Base-by-base conservation (phyloP, 106 monocot species). In the Acanthochlamys bracteata region DNA sequence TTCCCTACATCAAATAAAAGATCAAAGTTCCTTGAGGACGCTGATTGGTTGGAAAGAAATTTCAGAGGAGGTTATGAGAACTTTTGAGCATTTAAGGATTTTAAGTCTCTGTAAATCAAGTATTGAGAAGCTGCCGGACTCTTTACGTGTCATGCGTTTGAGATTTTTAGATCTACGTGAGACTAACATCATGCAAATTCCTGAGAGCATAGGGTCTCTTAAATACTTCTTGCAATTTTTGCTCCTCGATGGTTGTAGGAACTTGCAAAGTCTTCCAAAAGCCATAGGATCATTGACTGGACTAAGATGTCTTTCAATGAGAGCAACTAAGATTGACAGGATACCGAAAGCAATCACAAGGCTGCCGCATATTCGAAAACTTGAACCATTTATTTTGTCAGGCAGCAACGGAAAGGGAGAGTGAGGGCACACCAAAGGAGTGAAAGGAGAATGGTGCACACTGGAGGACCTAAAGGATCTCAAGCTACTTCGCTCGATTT, bases 141-240 rank as follows among this genome's bases (percentile, higher is more conserved):
- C 74, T 0, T 22, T 74, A 21, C 54, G 70, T 24, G 62, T 77
- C 20, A 17, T 64, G 51, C 77, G 70, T 64, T 51, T 77, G 65
- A 73, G 77, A 25, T 74, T 62, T 17, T 10, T 49, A 49, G 17
- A 49, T 9, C 2, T 49, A 10, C 17, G 3, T 42, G 3, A 11
- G 1, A 67, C 74, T 20, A 40, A 21, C 4, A 65, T 83, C 51
- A 25, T 20, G 64, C n/a, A 49, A 13, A 39, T 78, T n/a, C 83
- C 83, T 7, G 74, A 83, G 7, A 61, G 59, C 53, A 72, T 83
- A 26, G 51, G 58, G 13, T 12, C 47, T 25, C 71, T 83, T n/a
- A 45, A 42, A 11, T 68, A 55, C 57, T 65, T 83, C 57, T 65
- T 83, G 8, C 67, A 67, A 54, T 68, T 45, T 51, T 26, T 79